Percentiles rank a stretch among this genome's conserved stretches.
phyloP scores from a whole-genome alignment of 306 rosid species.

The Mimosa bimucronata region DNA sequence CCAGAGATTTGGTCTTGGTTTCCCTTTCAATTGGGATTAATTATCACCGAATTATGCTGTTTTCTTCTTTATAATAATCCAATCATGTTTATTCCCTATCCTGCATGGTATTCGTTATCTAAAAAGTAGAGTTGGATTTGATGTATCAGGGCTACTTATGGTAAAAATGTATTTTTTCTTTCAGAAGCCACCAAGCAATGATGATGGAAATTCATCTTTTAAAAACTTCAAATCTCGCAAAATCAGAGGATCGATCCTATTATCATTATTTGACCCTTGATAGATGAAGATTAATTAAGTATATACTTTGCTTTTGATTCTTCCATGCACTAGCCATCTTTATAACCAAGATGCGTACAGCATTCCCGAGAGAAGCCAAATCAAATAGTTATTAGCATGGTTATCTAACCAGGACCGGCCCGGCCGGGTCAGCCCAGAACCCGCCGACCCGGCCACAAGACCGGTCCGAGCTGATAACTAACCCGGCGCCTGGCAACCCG shows the following conservation, averaged over 20 bases:
- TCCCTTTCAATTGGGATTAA: not conserved
- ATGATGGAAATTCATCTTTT: not conserved
- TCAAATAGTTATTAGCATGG: not conserved
- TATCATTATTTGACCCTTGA: not conserved
- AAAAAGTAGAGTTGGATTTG: conserved; percentile 6
- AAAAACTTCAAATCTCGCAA: not conserved
- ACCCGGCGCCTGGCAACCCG: no score
- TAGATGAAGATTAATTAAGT: not conserved
- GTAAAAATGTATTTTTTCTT: not conserved
- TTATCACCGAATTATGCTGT: not conserved
- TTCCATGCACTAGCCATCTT: conserved; percentile 9
- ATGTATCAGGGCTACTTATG: not conserved
- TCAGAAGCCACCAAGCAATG: not conserved
- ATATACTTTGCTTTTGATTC: conserved; percentile 1
- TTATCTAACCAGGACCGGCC: no score
- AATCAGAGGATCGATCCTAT: not conserved
- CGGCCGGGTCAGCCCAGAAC: no score
- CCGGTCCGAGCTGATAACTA: no score
- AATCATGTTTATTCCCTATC: conserved; percentile 1
- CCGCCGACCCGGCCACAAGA: no score
- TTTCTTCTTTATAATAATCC: conserved; percentile 1
- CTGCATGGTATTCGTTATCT: not conserved
- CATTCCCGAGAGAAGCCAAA: not conserved
- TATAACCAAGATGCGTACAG: not conserved
- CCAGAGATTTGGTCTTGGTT: not conserved